phyloP scores from a whole-genome alignment of 139 green algal genomes.

The Tetraselmis chui region DNA sequence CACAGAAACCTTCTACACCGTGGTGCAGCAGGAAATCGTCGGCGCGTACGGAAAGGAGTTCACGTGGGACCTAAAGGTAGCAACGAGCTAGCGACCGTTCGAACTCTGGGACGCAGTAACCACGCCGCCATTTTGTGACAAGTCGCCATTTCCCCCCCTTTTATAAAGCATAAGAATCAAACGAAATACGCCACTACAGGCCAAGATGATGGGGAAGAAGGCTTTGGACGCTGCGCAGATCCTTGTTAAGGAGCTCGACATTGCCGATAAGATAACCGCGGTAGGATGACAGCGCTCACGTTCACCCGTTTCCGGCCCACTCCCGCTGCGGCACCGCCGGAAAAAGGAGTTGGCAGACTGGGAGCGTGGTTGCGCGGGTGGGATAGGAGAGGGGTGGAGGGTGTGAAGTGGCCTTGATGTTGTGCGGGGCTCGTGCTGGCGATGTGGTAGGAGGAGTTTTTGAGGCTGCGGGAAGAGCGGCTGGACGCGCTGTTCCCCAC shows the following conservation, averaged over 20 bases:
- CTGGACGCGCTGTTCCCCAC: conserved; percentile 64
- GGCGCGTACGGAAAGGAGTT: conserved; percentile 54
- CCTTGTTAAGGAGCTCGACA: conserved; percentile 42
- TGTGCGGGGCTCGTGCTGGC: not conserved
- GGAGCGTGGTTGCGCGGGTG: too few species aligned
- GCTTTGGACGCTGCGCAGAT: conserved; percentile 57
- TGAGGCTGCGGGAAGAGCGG: conserved; percentile 54
- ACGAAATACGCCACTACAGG: too few species aligned
- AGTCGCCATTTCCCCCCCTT: too few species aligned
- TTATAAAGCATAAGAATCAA: too few species aligned
- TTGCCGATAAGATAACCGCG: conserved; percentile 44
- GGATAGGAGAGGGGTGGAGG: too few species aligned
- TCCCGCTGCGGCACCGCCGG: too few species aligned
- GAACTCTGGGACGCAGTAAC: too few species aligned
- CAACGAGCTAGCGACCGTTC: too few species aligned
- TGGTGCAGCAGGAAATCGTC: conserved; percentile 57
- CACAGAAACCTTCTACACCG: conserved; percentile 74
- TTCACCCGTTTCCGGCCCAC: too few species aligned
- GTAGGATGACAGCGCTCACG: too few species aligned
- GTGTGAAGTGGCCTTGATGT: not conserved
- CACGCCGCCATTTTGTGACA: too few species aligned
- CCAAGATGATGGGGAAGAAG: conserved; percentile 65
- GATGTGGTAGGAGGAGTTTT: conserved; percentile 23
- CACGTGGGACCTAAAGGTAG: conserved; percentile 73
- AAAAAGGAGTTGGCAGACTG: too few species aligned